Base-by-base conservation (phyloP, 2,329 filamentous ascomycete genomes). In the Colletotrichum scovillei region DNA sequence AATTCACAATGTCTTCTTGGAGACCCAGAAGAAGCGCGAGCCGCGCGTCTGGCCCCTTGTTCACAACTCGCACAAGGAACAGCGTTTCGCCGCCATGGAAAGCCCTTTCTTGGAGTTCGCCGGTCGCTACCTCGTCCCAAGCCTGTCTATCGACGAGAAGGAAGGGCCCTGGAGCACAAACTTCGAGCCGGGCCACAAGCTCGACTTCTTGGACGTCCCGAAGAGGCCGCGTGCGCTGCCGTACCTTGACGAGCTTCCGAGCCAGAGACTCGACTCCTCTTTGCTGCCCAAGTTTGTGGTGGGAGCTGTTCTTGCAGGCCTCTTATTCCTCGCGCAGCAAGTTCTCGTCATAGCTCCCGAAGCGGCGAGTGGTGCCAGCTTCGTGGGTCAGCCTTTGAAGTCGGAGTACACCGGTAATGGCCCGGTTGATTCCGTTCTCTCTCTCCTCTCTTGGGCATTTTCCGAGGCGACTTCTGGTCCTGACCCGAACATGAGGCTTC, bases 21-120 rank as follows among this genome's bases (percentile, higher is more conserved):
- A 78, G 56, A 76, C 75, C 16, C 77, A 80, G 28, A 57, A 56
- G 7, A 60, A 69, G 26, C 74, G 79, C 4, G 53, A 76, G 26
- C 22, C 64, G 2, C 71, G 76, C 7, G 75, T 74, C 1, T 42
- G 67, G 38, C 22, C 57, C 7, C 65, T 76, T 8, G 65, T 78
- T 5, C 52, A 63, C 7, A 66, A 30, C 2, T 67, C 77, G 9
- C 75, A 77, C 60, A n/a, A 71, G 2, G 65, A 72, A 24, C 77
- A 78, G 55, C 69, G 71, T 7, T 66, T 77, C n/a, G 46, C 68
- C 16, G 76, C 75, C 4, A 72, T 72, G 42, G 77, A 78, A 58
- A 75, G 63, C 26, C 75, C 72, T 6, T 5, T 76, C 11, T 22
- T 72, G 38, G 65, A 56, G 12, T 16, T 69, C 11, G 26, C 35